Evolutionary conservation across 1,284 basidiomycete genomes (phyloP), one percentile per base, ranked within the genome.

Genomic region (Leccinum solheimii): DNA sequence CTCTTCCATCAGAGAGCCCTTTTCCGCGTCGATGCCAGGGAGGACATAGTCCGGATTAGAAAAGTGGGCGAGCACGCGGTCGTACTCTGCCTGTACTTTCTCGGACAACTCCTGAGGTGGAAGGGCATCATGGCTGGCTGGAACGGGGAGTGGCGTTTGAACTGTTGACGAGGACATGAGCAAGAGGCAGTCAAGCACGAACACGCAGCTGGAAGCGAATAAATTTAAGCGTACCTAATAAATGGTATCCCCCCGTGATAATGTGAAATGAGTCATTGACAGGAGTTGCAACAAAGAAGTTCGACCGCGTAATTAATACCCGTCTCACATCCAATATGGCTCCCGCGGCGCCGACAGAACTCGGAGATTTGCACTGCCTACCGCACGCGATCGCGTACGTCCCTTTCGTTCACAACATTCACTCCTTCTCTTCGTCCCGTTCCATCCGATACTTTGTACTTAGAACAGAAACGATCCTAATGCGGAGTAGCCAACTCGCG

Each of bases 391-490:
- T 36, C 34, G 34, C 13, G 13, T 36, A 36, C 34, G 34, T 36
- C 34, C 13, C 34, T 36, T 36, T 36, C 6, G 34, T 36, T 32
- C 32, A 34, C 32, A 34, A 34, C 32, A 34, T 32, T 34, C 5
- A 34, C 13, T 34, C 13, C 6, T 6, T 36, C 34, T 13, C 34
- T 36, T 36, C 6, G 34, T 36, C 34, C 34, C 13, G 34, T 36
- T 14, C 34, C 6, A 7, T 14, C 6, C 45, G 5, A 19, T 10
- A n/a, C 55, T 10, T 36, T 66, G 10, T 66, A 92, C 27, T 30
- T 30, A 9, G 91, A 92, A 93, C 68, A 86, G 86, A 34, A 86
- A 90, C 60, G 89, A 92, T 68, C 87, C 89, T 36, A 83, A 91
- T 77, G 91, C 30, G 74, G 86, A 87, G 85, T 62, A 62, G 78